Evolutionary conservation across 106 monocot species (phyloP).

Genomic region (Cymbidium sinense): DNA sequence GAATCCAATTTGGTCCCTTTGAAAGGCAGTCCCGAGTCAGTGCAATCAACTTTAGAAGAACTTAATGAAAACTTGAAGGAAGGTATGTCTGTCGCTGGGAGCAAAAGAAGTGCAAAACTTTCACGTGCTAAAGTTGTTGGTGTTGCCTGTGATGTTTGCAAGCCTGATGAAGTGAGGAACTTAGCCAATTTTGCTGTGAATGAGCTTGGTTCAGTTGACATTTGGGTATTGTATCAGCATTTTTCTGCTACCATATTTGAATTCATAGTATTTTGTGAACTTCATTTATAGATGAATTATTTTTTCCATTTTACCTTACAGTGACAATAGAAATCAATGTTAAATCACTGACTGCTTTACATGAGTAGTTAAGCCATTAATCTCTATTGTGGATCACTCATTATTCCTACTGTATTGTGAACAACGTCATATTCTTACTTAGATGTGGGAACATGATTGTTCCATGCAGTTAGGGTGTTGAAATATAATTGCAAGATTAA

Average conservation of each 20-base stretch:
- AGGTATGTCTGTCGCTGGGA: constrained; percentile 40
- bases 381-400: not conserved
- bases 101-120: constrained; percentile 38
- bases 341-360: not conserved
- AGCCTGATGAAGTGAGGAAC: constrained; percentile 77
- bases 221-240: constrained; percentile 54
- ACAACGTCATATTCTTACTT: not conserved
- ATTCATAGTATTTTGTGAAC: not conserved
- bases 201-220: constrained; percentile 84
- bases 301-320: not conserved
- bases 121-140: constrained; percentile 79
- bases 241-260: not conserved
- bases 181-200: constrained; percentile 64
- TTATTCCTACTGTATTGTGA: not conserved
- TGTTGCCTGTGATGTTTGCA: constrained; percentile 90
- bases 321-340: not conserved
- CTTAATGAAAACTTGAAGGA: constrained; percentile 67
- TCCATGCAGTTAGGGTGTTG: not conserved
- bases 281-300: not conserved
- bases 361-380: not conserved
- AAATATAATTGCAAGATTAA: too few species aligned
- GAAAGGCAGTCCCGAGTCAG: constrained; percentile 79
- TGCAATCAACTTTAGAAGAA: constrained; percentile 66
- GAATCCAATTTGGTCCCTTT: constrained; percentile 21
- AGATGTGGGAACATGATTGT: not conserved